A percentile compares a stretch with the other conserved stretches of the same genome.
Conservation (phyloP, 1,284 basidiomycete species). For the Rugosomyces carneus region DNA sequence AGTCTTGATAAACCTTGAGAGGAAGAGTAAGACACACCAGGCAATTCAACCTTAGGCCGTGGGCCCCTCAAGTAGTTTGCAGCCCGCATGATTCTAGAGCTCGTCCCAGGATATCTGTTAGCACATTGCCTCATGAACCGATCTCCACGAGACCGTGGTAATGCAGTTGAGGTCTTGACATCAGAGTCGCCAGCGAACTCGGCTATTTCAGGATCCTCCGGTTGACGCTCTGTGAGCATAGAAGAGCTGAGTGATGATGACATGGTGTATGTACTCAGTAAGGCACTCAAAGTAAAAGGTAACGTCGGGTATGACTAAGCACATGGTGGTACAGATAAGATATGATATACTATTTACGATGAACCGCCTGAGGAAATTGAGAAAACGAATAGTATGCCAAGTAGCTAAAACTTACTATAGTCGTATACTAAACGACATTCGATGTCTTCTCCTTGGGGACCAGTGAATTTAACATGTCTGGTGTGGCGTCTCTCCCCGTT, state of each 20-base stretch:
- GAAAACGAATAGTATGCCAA: not conserved
- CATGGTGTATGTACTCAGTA: too few relatives aligned
- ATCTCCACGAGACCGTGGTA: conserved; percentile 15
- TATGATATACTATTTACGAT: not conserved
- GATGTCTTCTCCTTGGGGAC: conserved; percentile 53
- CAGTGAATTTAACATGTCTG: conserved; percentile 61
- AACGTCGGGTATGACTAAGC: not conserved
- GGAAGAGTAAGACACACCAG: conserved; percentile 35
- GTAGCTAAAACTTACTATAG: conserved; percentile 34
- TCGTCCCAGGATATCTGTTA: conserved; percentile 19
- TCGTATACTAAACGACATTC: conserved; percentile 59
- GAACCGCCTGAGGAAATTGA: not conserved
- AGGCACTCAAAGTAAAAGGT: too few relatives aligned
- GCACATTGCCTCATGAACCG: conserved; percentile 13
- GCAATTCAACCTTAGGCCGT: conserved; percentile 49
- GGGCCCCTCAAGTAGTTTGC: conserved; percentile 51
- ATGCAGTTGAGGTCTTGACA: conserved; percentile 8
- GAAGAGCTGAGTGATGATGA: not conserved
- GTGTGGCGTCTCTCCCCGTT: conserved; percentile 55
- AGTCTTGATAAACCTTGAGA: not conserved
- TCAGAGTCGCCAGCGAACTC: conserved; percentile 16
- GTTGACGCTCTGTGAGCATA: conserved; percentile 5
- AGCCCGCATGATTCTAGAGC: conserved; percentile 18
- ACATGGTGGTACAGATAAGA: not conserved
- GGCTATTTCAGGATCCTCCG: conserved; percentile 17